Conservation (phyloP, 441 rosid genomes). For the Corymbia citriodora region DNA sequence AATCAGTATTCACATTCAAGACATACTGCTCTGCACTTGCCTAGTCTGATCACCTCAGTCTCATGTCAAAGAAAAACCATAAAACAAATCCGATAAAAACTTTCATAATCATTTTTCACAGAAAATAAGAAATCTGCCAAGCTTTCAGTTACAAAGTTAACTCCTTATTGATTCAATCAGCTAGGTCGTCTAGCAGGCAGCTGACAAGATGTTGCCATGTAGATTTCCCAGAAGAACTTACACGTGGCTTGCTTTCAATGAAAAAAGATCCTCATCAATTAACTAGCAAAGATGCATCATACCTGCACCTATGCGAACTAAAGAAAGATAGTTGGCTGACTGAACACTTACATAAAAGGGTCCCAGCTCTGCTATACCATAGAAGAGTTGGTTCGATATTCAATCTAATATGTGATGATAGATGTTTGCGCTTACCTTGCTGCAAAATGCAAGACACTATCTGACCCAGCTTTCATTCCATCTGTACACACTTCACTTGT, state of each 20-base stretch:
- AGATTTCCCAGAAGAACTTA: background rate
- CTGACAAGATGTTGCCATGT: background rate
- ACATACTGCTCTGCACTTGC: background rate
- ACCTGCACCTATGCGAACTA: background rate
- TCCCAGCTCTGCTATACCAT: background rate
- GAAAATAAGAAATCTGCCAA: background rate
- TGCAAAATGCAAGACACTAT: slow-evolving; percentile 18
- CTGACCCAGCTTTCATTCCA: background rate
- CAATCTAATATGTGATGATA: background rate
- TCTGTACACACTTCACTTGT: slow-evolving; percentile 11
- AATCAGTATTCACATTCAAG: background rate
- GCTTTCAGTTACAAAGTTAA: background rate
- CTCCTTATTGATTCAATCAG: background rate
- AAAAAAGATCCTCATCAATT: background rate
- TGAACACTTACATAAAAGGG: background rate
- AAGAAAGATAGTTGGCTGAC: background rate
- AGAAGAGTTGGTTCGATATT: background rate
- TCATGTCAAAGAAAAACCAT: background rate
- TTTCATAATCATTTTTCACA: background rate
- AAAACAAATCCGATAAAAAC: background rate
- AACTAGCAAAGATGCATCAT: background rate
- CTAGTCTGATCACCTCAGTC: background rate
- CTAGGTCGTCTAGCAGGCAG: background rate
- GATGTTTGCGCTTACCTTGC: slow-evolving; percentile 29
- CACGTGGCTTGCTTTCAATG: background rate